Conservation (phyloP, 495 filamentous ascomycete species). For the Podospora appendiculata region DNA sequence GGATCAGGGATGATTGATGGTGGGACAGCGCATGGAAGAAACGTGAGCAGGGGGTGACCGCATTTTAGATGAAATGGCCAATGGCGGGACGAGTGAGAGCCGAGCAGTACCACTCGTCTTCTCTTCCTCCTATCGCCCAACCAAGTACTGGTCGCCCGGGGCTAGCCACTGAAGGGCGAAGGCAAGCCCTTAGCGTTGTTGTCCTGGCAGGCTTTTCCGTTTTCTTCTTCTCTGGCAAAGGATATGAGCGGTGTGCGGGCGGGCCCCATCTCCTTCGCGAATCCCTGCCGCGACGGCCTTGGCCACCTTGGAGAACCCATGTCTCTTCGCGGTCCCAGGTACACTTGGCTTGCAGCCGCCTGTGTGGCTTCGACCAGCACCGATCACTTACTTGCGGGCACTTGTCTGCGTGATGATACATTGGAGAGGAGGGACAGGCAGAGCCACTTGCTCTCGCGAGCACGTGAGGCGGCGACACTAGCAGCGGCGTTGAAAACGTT, state of each 20-base stretch:
- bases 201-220: slow-evolving; percentile 7
- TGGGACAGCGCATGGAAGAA: slow-evolving; percentile 38
- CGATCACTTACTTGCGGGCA: too few species aligned
- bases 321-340: slow-evolving; percentile 8
- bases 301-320: slow-evolving; percentile 19
- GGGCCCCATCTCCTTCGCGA: slow-evolving; percentile 6
- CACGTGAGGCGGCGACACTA: too few species aligned
- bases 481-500: too few species aligned
- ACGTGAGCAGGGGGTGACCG: slow-evolving; percentile 31
- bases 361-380: not conserved
- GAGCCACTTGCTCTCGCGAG: too few species aligned
- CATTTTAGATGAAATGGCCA: slow-evolving; percentile 42
- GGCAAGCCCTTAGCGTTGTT: slow-evolving; percentile 1
- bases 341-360: slow-evolving; percentile 1
- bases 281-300: slow-evolving; percentile 5
- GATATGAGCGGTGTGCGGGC: slow-evolving; percentile 23
- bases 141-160: slow-evolving; percentile 35
- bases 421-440: not conserved
- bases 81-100: slow-evolving; percentile 23
- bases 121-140: slow-evolving; percentile 30
- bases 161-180: slow-evolving; percentile 28
- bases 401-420: not conserved
- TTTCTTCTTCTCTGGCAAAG: slow-evolving; percentile 15
- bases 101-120: slow-evolving; percentile 20
- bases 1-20: slow-evolving; percentile 27